Evolutionary conservation across 768 basidiomycete species (phyloP), one percentile per base, ranked within the genome.

Genomic region (Austroboletus eburneus): DNA sequence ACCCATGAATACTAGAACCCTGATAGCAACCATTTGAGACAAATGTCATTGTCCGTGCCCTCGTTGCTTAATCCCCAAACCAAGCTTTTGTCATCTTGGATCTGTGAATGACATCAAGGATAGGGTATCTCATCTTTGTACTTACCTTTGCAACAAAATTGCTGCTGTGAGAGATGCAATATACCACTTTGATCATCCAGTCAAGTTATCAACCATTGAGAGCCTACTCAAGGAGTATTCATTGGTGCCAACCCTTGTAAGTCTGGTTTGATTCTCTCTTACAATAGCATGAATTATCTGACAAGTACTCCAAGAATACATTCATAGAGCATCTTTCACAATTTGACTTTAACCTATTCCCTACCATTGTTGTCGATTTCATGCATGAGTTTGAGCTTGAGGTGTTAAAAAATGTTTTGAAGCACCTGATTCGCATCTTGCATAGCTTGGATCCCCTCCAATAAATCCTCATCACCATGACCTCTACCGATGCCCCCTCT

Each of bases 351-450:
- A 9, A 43, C 1, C 2, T 25, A 12, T 43, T 34, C n/a, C 30
- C 42, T 0, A 24, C 9, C 1, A 5, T 43, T 22, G 30, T 33
- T 10, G 54, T 59, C 0, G 71, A 75, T 46, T 42, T 73, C 17
- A 34, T 75, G 57, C 72, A 33, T 33, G 32, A 33, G 12, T 33
- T 33, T 12, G 32, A 33, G 12, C 32, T 33, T 33, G 32, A 14
- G 0, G 64, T 68, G 0, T 73, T 69, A 61, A 71, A 71, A 35
- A 22, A 42, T 0, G n/a, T 73, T 1, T 56, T 73, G 21, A 60
- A 56, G 3, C 72, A 75, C 40, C 46, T 73, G 0, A 50, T 73
- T 1, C 58, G 62, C 0, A 62, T 74, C 2, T 45, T 73, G 0
- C 12, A 61, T 33, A 42, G 54, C 0, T 18, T 48, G 4, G 57